Evolutionary conservation across 176 grass and related monocot species (phyloP).

Genomic region (Bolboschoenus planiculmis): DNA sequence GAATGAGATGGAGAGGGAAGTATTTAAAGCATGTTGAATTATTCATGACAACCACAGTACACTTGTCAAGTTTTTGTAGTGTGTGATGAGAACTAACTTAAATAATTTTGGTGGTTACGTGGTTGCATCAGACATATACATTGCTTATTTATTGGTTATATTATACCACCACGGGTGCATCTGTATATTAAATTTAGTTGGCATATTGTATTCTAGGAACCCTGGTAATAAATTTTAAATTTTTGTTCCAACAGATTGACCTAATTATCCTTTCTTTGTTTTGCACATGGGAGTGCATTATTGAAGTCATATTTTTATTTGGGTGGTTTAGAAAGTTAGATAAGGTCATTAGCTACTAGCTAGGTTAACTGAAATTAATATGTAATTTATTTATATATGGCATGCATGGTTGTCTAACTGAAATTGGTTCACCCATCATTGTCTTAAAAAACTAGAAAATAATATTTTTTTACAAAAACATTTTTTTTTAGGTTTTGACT

Average conservation of each 20-base stretch:
- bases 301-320: not conserved
- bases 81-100: not conserved
- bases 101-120: not conserved
- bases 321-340: not conserved
- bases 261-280: not conserved
- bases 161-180: not conserved
- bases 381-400: not conserved
- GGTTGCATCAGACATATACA: not conserved
- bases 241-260: not conserved
- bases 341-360: not conserved
- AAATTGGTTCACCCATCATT: slow-evolving; percentile 2
- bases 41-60: not conserved
- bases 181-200: not conserved
- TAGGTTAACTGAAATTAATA: slow-evolving; percentile 3
- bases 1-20: not conserved
- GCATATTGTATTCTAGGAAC: not conserved
- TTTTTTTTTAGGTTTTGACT: not conserved
- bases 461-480: not conserved
- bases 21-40: not conserved
- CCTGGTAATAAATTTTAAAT: not conserved
- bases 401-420: not conserved
- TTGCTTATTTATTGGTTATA: not conserved
- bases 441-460: not conserved
- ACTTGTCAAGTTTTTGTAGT: not conserved
- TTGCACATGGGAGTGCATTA: slow-evolving; percentile 4